Base-by-base conservation (phyloP, 441 rosid species). In the Manihot esculenta region DNA sequence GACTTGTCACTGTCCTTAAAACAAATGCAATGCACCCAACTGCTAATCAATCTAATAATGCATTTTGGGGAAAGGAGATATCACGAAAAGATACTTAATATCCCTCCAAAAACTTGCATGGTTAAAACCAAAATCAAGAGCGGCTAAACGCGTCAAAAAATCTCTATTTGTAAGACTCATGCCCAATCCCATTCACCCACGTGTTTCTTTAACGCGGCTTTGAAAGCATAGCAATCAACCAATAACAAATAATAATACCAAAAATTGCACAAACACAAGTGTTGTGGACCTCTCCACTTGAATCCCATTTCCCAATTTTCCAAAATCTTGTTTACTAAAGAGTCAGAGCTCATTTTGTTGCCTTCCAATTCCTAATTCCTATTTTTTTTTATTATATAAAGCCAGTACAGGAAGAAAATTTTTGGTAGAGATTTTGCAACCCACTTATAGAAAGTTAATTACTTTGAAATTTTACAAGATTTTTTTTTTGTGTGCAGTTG, bases 61-160 rank as follows among this genome's bases (percentile, higher is more conserved):
- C 70, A 38, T 58, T 53, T 49, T 8, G 42, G 73, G 62, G 60
- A 63, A 56, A 54, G 26, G n/a, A 33, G 30, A 55, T 38, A 38
- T 78, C 81, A 71, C 82, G 79, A 68, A 81, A 73, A 78, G 72
- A 58, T 49, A 42, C 59, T 41, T 42, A 12, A 33, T 6, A 66
- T 62, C 12, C 76, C 66, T 70, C 72, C 2, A 21, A 63, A 64
- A 50, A 48, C 33, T 1, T 21, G n/a, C 48, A 12, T 64, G 59
- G 65, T 49, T n/a, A 57, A 57, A 69, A 23, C 53, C 67, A 73
- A 73, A 66, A 47, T 38, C 26, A 48, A 6, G 23, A 66, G 21
- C 62, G 55, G 55, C 68, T 27, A 45, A 60, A 53, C 76, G 76
- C 76, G 76, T 73, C 13, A 13, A 50, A 38, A 38, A 38, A 38